These are phyloP conservation scores for Monilinia polystroma DNA, from an alignment of 2,329 filamentous ascomycete genomes.

Conservation along the genomic window DNA sequence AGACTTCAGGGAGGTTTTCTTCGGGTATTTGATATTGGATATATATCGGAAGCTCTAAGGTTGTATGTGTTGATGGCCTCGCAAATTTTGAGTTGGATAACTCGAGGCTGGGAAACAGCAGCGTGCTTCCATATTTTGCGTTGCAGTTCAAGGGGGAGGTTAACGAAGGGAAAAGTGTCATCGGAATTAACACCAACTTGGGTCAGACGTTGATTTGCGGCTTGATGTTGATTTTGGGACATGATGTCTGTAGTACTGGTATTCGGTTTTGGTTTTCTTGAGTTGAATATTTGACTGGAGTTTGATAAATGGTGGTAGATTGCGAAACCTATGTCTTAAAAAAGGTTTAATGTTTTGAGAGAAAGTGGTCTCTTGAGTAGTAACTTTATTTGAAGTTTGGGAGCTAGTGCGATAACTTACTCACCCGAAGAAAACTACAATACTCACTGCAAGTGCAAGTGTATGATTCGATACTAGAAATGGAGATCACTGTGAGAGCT, in stretches of 20 bases:
- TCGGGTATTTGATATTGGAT: not conserved
- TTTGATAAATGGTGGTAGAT: no score
- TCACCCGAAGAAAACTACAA: no score
- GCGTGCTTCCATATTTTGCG: not conserved
- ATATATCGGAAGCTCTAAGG: not conserved
- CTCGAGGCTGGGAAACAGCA: not conserved
- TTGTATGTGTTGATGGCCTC: not conserved
- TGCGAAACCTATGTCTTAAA: no score
- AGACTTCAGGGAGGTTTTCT: not conserved
- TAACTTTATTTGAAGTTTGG: no score
- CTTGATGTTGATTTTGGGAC: not conserved
- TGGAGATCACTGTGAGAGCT: no score
- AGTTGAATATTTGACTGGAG: no score
- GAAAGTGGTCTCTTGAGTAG: no score
- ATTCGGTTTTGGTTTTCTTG: not conserved
- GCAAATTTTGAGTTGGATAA: not conserved
- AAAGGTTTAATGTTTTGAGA: no score
- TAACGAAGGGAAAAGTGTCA: not conserved
- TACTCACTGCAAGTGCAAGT: no score
- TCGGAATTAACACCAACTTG: not conserved
- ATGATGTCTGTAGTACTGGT: not conserved
- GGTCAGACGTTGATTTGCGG: no score
- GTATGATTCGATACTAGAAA: no score
- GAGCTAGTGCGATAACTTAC: no score
- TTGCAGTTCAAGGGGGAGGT: not conserved